Percentiles rank a stretch among this genome's conserved stretches.
phyloP scores from a whole-genome alignment of 2,329 filamentous ascomycete genomes.

The Cladosporium sp. region DNA sequence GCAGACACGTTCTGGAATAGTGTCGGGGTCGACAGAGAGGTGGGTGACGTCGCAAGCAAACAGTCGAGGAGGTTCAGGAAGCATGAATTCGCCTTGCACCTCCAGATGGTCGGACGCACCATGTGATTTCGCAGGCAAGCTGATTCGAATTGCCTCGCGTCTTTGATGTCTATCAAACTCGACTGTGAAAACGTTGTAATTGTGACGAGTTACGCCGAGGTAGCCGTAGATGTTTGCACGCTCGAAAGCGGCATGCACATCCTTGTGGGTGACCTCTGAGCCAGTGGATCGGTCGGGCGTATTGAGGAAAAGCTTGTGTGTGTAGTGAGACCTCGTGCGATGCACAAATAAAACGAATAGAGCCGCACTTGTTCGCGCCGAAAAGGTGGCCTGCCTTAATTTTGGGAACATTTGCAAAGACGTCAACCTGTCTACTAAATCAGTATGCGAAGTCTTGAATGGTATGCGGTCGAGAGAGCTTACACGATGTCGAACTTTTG shows the following conservation, averaged over 20 bases:
- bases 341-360: too few species aligned
- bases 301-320: neutral
- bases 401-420: neutral
- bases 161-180: neutral
- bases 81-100: too few species aligned
- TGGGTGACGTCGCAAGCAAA: neutral
- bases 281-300: neutral
- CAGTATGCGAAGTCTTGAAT: neutral
- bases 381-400: neutral
- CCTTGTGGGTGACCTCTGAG: neutral
- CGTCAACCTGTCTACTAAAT: neutral
- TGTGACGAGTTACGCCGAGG: neutral
- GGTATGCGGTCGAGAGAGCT: too few species aligned
- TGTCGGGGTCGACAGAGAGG: neutral
- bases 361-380: neutral
- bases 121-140: neutral
- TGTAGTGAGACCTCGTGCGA: neutral
- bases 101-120: neutral
- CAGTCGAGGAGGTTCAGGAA: neutral
- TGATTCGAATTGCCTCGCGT: too few species aligned
- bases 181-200: neutral
- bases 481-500: too few species aligned
- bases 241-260: neutral
- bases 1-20: neutral
- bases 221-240: neutral